Conservation (phyloP, 2,329 filamentous ascomycete genomes). For the Cladosporium cucumerinum region DNA sequence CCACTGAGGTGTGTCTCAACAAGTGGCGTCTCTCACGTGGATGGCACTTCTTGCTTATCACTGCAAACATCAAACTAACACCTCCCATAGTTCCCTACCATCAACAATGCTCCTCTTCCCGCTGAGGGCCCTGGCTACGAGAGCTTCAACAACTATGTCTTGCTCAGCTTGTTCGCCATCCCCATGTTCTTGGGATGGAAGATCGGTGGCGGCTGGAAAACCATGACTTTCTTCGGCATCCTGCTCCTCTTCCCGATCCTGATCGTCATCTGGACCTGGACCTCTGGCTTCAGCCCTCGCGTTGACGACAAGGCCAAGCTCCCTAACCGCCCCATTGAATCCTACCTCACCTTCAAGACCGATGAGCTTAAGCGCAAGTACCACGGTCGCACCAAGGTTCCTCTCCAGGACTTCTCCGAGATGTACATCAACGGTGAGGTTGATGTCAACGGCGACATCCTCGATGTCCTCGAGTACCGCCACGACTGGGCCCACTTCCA, state of each 20-base stretch:
- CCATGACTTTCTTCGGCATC: conserved; percentile 79
- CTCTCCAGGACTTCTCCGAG: conserved; percentile 92
- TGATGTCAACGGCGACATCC: conserved; percentile 88
- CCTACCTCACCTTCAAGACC: conserved; percentile 81
- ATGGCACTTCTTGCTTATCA: not conserved
- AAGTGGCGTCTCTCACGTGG: not conserved
- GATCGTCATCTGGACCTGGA: conserved; percentile 74
- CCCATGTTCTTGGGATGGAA: conserved; percentile 81
- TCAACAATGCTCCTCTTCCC: conserved; percentile 66
- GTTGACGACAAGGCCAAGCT: conserved; percentile 88
- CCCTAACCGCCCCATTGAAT: conserved; percentile 81
- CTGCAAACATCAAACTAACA: not conserved
- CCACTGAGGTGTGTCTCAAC: not conserved
- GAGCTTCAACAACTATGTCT: conserved; percentile 73
- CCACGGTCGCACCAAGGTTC: conserved; percentile 74
- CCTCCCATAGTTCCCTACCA: not conserved
- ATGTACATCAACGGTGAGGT: conserved; percentile 97
- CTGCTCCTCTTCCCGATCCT: conserved; percentile 77
- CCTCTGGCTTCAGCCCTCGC: conserved; percentile 78
- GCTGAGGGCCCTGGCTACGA: conserved; percentile 74
- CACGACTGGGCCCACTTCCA: conserved; percentile 96
- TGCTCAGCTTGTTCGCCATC: conserved; percentile 67
- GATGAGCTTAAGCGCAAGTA: conserved; percentile 62
- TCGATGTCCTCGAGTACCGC: conserved; percentile 87
- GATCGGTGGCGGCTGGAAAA: conserved; percentile 80